Evolutionary conservation across 352 stramenopile genomes (phyloP), one percentile per base, ranked within the genome.

Genomic region (Globisporangium abappressorium): DNA sequence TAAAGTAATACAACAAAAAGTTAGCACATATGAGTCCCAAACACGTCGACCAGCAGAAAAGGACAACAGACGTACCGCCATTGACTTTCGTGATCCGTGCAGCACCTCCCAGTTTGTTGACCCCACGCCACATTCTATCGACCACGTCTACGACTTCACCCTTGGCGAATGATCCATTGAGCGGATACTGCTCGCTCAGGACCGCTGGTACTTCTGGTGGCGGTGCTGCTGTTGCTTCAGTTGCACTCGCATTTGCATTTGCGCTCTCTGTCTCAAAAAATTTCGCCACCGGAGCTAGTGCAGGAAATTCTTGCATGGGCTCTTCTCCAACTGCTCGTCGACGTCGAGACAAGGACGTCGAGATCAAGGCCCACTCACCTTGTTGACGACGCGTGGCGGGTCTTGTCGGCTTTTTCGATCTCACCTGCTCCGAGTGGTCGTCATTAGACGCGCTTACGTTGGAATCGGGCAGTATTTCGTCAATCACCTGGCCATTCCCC

Each of bases 61-160:
- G 12, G 1, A 18, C 28, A 36, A 15, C n/a, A 22, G 11, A 56
- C 60, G 26, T 62, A 89, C 81, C 71, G 9, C 43, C 70, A 57
- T 95, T 72, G 22, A 90, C 70, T 18, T 84, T 75, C 4, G 75
- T 90, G 56, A 98, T 92, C 63, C 85, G 82, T 11, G 79, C 95
- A 1, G 92, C 80, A 12, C 95, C 95, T 22, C 95, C 94, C 12
- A 77, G 84, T 75, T 97, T 96, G 80, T 98, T 98, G 28, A 98
- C 90, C 0, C 95, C 95, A 5, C 87, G 71, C 91, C 92, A 98
- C 63, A 90, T 97, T 15, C 95, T 82, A 33, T 87, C 76, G 34
- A 81, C 76, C 18, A 98, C 91, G 24, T 97, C 77, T 5, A 98
- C 92, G n/a, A 97, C 60, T 43, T 95, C 76, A 20, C 90, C 91